These are phyloP conservation scores for Zygoascus ofunaensis DNA, from an alignment of 805 yeast species.

Conservation along the genomic window DNA sequence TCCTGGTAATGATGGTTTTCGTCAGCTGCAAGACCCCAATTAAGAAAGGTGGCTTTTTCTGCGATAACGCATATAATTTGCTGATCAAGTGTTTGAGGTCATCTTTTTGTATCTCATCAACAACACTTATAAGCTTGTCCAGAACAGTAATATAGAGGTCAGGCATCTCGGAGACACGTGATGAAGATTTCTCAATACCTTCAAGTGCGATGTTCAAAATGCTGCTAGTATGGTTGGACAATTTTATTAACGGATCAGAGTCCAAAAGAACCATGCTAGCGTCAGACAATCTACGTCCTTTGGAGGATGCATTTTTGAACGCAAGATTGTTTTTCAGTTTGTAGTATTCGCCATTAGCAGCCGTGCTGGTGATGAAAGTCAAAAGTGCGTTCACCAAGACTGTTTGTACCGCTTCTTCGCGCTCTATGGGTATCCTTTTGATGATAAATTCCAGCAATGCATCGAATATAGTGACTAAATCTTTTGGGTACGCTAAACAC, in stretches of 20 bases:
- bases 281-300: slow-evolving; percentile 20
- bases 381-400: slow-evolving; percentile 41
- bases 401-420: slow-evolving; percentile 39
- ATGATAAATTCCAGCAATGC: slow-evolving; percentile 35
- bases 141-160: not conserved
- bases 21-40: slow-evolving; percentile 13
- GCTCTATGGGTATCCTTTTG: slow-evolving; percentile 27
- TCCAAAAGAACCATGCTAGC: slow-evolving; percentile 21
- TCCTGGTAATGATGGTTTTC: slow-evolving; percentile 5
- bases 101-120: slow-evolving; percentile 2
- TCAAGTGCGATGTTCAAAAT: slow-evolving; percentile 8
- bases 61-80: slow-evolving; percentile 4
- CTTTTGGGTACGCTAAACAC: slow-evolving; percentile 32
- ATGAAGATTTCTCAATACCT: slow-evolving; percentile 9
- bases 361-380: slow-evolving; percentile 30
- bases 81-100: slow-evolving; percentile 6
- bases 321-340: slow-evolving; percentile 13
- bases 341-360: slow-evolving; percentile 36
- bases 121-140: slow-evolving; percentile 1
- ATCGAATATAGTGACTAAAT: slow-evolving; percentile 25
- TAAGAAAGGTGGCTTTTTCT: slow-evolving; percentile 9
- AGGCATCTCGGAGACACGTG: not conserved
- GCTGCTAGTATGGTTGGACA: slow-evolving; percentile 5
- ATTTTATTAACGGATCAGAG: slow-evolving; percentile 15
- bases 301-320: not conserved